phyloP scores from a whole-genome alignment of 140 eudicot genomes.

The Flaveria floridana region DNA sequence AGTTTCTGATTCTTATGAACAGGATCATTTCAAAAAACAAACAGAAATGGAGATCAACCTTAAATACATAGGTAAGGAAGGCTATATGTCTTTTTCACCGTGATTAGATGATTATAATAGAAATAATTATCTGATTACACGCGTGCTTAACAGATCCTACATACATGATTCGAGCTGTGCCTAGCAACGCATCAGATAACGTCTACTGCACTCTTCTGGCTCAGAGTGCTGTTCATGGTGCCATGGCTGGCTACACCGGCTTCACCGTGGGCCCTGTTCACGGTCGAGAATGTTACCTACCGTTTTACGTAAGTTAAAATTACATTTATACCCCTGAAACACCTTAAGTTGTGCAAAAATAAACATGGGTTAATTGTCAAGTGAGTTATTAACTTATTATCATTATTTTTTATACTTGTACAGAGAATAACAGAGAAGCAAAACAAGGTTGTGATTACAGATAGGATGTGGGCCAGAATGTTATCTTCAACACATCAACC shows the following conservation, averaged over 20 bases:
- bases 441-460: constrained; percentile 84
- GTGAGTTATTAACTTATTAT: background rate
- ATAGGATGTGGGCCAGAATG: constrained; percentile 94
- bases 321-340: background rate
- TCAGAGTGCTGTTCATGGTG: constrained; percentile 97
- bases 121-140: background rate
- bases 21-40: constrained; percentile 67
- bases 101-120: background rate
- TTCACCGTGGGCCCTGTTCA: constrained; percentile 81
- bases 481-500: constrained; percentile 88
- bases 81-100: background rate
- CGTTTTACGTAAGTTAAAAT: constrained; percentile 61
- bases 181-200: constrained; percentile 87
- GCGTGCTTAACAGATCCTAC: constrained; percentile 64
- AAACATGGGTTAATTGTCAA: background rate
- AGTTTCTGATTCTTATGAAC: constrained; percentile 22
- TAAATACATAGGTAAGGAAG: constrained; percentile 75
- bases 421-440: constrained; percentile 80
- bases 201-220: constrained; percentile 94
- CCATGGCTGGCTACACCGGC: constrained; percentile 96
- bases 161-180: constrained; percentile 90
- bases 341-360: background rate
- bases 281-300: constrained; percentile 76
- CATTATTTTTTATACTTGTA: constrained; percentile 2
- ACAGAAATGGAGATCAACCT: constrained; percentile 61